Evolutionary conservation across 2,329 filamentous ascomycete species (phyloP), one percentile per base, ranked within the genome.

Genomic region (Blumeriella jaapii): DNA sequence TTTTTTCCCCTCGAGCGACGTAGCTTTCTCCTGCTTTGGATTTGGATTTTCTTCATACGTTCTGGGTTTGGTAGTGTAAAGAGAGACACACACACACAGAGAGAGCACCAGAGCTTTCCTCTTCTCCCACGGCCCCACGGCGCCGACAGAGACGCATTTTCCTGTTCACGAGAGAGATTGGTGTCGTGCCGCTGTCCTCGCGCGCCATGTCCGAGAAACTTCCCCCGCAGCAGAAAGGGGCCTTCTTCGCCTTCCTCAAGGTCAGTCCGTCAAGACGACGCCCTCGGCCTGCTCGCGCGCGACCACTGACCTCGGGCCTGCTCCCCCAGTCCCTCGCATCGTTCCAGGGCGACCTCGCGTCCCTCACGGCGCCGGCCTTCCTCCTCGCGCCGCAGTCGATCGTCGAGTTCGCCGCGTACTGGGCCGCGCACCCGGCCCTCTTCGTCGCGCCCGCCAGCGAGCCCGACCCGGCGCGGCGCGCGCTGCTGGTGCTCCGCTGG

Each of bases 401-500:
- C 42, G 80, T 79, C 51, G 82, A 89, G 57, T 87, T 82, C 62
- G 82, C 78, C 43, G 71, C 79, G 36, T 87, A 85, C 63, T 89
- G 82, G 82, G 77, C 76, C 41, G 82, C 85, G 50, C 79, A 86
- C 51, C 82, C 82, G 4, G 60, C 65, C 13, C 61, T 94, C 40
- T 80, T 96, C 50, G 74, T 85, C 40, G 86, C 87, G 9, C 84
- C 89, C 1, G 81, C 85, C 34, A 68, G 69, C 39, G 86, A 94
- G 58, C 51, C 74, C 31, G 81, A 93, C 56, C 72, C 85, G 0
- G 76, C 80, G 50, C 89, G 84, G 64, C 77, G 89, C 40, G 78
- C 83, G n/a, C 62, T 93, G 48, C 67, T 87, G 16, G 89, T 96
- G 17, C 65, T 94, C 50, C 91, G 87, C 62, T 96, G 89, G 89